Conservation (phyloP, 2,329 filamentous ascomycete genomes). For the Emericellopsis atlantica region DNA sequence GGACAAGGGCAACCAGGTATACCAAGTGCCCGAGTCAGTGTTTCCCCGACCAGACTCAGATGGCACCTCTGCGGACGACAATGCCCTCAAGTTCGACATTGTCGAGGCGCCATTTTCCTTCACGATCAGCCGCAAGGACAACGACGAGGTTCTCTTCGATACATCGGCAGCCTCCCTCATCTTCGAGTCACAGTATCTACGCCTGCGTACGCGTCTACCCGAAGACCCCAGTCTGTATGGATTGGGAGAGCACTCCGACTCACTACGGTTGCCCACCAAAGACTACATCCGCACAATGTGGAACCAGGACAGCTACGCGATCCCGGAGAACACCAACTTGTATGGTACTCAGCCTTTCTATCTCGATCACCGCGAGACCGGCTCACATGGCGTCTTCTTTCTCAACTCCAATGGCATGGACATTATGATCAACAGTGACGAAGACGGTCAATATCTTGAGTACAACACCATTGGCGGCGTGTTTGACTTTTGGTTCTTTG, state of each 20-base stretch:
- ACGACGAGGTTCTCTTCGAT: slow-evolving; percentile 50
- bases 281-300: slow-evolving; percentile 53
- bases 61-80: slow-evolving; percentile 10
- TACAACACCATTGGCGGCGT: slow-evolving; percentile 71
- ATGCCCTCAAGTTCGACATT: slow-evolving; percentile 33
- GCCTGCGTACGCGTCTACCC: slow-evolving; percentile 58
- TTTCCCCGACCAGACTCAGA: slow-evolving; percentile 36
- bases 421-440: slow-evolving; percentile 51
- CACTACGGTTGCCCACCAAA: slow-evolving; percentile 53
- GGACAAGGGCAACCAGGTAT: slow-evolving; percentile 56
- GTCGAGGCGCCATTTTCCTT: slow-evolving; percentile 52
- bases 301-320: slow-evolving; percentile 53
- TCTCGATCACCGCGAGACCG: slow-evolving; percentile 36
- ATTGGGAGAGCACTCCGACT: slow-evolving; percentile 64
- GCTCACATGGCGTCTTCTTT: slow-evolving; percentile 63
- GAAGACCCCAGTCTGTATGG: slow-evolving; percentile 62
- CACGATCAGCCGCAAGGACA: slow-evolving; percentile 31
- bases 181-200: slow-evolving; percentile 69
- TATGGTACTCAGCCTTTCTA: slow-evolving; percentile 73
- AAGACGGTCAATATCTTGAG: slow-evolving; percentile 57
- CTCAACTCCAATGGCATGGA: slow-evolving; percentile 71
- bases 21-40: slow-evolving; percentile 60
- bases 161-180: slow-evolving; percentile 54
- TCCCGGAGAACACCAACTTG: slow-evolving; percentile 52
- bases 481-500: slow-evolving; percentile 70